A percentile compares a stretch with the other conserved stretches of the same genome.
phyloP scores from a whole-genome alignment of 257 asterid species.

The Ophiorrhiza pumila region DNA sequence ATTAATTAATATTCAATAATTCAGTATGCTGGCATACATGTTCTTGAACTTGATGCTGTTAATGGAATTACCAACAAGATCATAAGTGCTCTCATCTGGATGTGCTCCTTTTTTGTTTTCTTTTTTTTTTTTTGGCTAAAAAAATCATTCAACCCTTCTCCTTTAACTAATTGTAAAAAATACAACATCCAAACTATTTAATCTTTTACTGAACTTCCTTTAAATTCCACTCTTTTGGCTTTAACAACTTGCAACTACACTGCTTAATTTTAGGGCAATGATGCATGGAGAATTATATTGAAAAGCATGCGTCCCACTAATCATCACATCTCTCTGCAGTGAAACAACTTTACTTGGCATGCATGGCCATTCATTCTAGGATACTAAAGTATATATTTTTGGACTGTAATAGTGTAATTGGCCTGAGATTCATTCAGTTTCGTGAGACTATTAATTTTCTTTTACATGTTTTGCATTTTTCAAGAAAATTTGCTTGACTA shows the following conservation, averaged over 20 bases:
- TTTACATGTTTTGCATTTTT: no score
- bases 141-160: conserved; percentile 1
- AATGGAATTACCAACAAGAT: background rate
- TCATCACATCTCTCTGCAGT: background rate
- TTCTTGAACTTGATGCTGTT: background rate
- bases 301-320: conserved; percentile 12
- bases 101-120: background rate
- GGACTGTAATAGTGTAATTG: no score
- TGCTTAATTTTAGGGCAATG: conserved; percentile 10
- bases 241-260: background rate
- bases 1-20: no score
- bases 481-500: no score
- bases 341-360: background rate
- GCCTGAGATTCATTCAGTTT: no score
- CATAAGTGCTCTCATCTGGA: background rate
- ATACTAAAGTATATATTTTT: no score
- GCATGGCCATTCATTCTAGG: no score
- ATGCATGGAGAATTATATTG: conserved; percentile 4
- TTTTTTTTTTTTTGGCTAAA: background rate
- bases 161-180: background rate
- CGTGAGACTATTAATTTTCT: no score
- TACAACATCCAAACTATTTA: background rate
- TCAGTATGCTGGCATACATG: background rate
- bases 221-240: background rate
- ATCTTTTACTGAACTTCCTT: background rate